Evolutionary conservation across 495 filamentous ascomycete genomes (phyloP).

Genomic region (Cudoniella acicularis): DNA sequence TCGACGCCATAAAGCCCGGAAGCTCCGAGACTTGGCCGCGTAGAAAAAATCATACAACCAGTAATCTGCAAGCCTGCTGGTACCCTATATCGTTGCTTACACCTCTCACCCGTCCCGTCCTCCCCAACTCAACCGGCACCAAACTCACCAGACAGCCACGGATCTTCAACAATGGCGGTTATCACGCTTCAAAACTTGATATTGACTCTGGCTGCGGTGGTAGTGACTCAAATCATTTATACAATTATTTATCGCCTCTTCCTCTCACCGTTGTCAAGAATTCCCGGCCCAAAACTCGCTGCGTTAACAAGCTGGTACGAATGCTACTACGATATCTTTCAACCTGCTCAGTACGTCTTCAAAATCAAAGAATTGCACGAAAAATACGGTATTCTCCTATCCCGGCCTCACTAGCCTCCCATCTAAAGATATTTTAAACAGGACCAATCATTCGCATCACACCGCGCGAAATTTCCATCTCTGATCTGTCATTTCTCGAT

Average conservation of each 20-base stretch:
- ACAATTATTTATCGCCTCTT: slow-evolving; percentile 32
- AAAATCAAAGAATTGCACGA: slow-evolving; percentile 43
- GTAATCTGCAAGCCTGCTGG: too few relatives aligned
- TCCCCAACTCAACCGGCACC: too few relatives aligned
- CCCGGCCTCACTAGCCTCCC: background rate
- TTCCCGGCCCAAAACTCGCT: slow-evolving; percentile 44
- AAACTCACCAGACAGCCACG: too few relatives aligned
- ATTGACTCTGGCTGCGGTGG: too few relatives aligned
- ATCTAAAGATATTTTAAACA: slow-evolving; percentile 2
- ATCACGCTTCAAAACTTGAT: too few relatives aligned
- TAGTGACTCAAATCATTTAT: background rate
- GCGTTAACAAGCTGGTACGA: slow-evolving; percentile 44
- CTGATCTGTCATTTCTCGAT: slow-evolving; percentile 59
- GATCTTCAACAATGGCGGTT: too few relatives aligned
- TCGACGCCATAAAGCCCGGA: too few relatives aligned
- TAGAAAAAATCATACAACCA: too few relatives aligned
- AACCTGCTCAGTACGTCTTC: slow-evolving; percentile 35
- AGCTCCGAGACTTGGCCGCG: too few relatives aligned
- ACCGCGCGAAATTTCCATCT: slow-evolving; percentile 55
- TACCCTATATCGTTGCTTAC: too few relatives aligned
- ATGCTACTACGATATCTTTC: slow-evolving; percentile 44
- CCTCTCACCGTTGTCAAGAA: slow-evolving; percentile 37
- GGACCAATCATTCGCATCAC: slow-evolving; percentile 54
- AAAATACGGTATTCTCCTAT: slow-evolving; percentile 40
- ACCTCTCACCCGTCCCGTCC: too few relatives aligned